These are phyloP conservation scores for Mycena kentingensis DNA, from an alignment of 768 basidiomycete species.

Conservation along the genomic window DNA sequence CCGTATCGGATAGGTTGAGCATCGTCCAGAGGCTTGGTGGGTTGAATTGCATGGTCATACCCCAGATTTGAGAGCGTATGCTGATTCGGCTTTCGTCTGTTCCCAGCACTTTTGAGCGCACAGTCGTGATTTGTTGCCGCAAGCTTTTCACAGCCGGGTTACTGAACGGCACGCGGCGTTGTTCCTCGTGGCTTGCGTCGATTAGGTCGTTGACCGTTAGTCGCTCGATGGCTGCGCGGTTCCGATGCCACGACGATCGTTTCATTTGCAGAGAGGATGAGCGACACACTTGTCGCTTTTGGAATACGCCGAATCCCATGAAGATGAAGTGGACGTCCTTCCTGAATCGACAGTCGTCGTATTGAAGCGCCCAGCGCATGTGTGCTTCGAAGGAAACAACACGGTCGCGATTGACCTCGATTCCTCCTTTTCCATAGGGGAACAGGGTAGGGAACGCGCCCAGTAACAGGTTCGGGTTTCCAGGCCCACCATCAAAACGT, in stretches of 20 bases:
- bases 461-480: conserved; percentile 31
- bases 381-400: conserved; percentile 32
- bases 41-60: conserved; percentile 27
- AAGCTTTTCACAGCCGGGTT: conserved; percentile 32
- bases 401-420: conserved; percentile 26
- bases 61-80: conserved; percentile 38
- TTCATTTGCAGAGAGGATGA: conserved; percentile 36
- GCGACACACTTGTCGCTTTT: conserved; percentile 28
- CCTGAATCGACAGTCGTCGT: conserved; percentile 32
- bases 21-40: conserved; percentile 45
- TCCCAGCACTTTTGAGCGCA: conserved; percentile 27
- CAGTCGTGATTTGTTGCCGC: conserved; percentile 26
- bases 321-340: conserved; percentile 30
- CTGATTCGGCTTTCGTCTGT: conserved; percentile 32
- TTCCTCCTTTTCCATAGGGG: conserved; percentile 39
- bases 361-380: conserved; percentile 31
- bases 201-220: conserved; percentile 34
- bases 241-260: conserved; percentile 19
- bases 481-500: conserved; percentile 22
- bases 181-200: conserved; percentile 37
- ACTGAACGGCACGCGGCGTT: conserved; percentile 11
- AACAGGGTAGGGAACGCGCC: conserved; percentile 35
- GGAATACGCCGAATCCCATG: conserved; percentile 32
- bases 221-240: conserved; percentile 22
- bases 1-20: conserved; percentile 36